These are phyloP conservation scores for Scheffersomyces segobiensis DNA, from an alignment of 1,139 yeast species.

Conservation along the genomic window DNA sequence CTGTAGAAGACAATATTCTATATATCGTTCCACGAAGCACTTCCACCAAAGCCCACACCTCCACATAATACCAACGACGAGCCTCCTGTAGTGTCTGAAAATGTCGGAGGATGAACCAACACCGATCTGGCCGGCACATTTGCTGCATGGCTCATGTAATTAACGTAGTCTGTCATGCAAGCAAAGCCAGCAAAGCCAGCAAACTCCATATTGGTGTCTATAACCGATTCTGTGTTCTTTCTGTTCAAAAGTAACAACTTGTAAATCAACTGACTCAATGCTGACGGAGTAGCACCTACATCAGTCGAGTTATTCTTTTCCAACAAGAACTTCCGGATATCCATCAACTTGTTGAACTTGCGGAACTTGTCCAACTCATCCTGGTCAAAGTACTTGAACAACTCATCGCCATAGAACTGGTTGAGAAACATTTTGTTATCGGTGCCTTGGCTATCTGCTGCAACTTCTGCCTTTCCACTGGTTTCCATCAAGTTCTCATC, in stretches of 20 bases:
- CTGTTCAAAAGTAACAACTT: conserved; percentile 1
- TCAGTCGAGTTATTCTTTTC: conserved; percentile 6
- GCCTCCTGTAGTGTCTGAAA: conserved; percentile 14
- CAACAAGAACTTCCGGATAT: conserved; percentile 17
- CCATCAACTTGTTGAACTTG: conserved; percentile 23
- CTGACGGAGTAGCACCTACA: neutral
- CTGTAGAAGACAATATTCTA: conserved; percentile 3
- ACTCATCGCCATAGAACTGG: conserved; percentile 38
- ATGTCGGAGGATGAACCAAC: conserved; percentile 9
- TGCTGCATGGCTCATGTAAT: neutral
- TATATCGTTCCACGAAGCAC: conserved; percentile 29
- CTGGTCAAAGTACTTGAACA: conserved; percentile 25
- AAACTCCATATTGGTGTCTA: neutral
- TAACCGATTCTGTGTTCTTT: neutral
- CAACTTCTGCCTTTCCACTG: neutral
- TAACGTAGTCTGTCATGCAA: conserved; percentile 2
- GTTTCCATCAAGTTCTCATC: conserved; percentile 32
- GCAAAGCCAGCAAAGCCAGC: neutral
- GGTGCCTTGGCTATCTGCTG: neutral
- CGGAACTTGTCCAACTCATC: conserved; percentile 30
- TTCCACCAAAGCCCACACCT: conserved; percentile 23
- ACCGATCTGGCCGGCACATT: neutral
- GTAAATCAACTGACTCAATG: conserved; percentile 6
- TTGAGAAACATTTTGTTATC: conserved; percentile 10
- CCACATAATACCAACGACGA: conserved; percentile 33